phyloP scores from a whole-genome alignment of 75 land plant genomes.

The Sequoia sempervirens region DNA sequence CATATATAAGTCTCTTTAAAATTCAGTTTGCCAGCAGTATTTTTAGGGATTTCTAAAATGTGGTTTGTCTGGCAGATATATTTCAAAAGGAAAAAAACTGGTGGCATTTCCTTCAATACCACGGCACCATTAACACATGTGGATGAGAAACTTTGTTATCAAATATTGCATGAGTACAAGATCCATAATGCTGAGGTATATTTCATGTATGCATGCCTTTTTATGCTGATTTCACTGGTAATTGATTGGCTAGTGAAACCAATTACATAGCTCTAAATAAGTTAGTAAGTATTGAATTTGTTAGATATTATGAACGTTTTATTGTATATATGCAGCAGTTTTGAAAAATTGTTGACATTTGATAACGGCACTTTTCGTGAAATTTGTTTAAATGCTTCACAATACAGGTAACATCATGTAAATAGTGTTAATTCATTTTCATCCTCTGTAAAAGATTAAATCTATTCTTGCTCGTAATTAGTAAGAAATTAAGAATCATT shows the following conservation, averaged over 20 bases:
- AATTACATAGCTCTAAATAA: not conserved
- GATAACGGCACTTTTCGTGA: not conserved
- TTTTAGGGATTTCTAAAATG: not conserved
- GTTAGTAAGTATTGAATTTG: not conserved
- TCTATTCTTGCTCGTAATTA: not conserved
- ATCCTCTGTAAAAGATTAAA: not conserved
- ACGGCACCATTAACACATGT: conserved; percentile 82
- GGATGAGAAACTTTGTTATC: conserved; percentile 98
- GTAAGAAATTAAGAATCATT: not conserved
- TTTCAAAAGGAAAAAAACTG: conserved; percentile 97
- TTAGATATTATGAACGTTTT: not conserved
- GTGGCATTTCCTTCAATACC: conserved; percentile 97
- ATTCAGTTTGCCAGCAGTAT: not conserved
- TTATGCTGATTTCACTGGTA: not conserved
- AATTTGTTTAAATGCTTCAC: not conserved
- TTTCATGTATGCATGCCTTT: not conserved
- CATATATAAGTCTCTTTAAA: not conserved
- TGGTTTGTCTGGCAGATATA: conserved; percentile 62
- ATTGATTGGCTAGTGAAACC: not conserved
- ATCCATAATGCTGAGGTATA: conserved; percentile 99
- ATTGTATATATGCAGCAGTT: not conserved
- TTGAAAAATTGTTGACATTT: not conserved
- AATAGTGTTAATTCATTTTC: not conserved
- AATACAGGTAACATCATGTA: not conserved
- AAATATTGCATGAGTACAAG: conserved; percentile 97